Percentiles rank a stretch among this genome's conserved stretches.
phyloP scores from a whole-genome alignment of 441 rosid genomes.

The Eutrema salsugineum region DNA sequence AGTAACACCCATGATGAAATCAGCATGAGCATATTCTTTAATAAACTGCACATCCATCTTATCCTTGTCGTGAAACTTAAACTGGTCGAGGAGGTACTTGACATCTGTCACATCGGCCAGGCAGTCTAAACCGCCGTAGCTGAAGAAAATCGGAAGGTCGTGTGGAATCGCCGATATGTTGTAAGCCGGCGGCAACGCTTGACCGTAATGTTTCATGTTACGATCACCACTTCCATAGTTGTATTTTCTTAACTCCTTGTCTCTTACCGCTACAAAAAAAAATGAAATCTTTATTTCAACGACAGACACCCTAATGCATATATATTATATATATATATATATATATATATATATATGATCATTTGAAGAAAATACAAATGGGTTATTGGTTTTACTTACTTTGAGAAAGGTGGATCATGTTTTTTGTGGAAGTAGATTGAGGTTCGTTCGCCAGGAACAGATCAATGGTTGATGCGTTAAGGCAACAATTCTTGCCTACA shows the following conservation, averaged over 20 bases:
- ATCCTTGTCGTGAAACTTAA: constrained; percentile 64
- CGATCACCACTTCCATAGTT: constrained; percentile 46
- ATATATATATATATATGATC: too few relatives aligned
- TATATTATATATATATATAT: too few relatives aligned
- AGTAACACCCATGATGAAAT: constrained; percentile 81
- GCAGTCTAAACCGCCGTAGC: constrained; percentile 75
- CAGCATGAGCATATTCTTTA: constrained; percentile 74
- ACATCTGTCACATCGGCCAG: constrained; percentile 67
- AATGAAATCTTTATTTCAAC: not conserved
- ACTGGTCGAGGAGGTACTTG: constrained; percentile 45
- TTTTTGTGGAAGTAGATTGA: constrained; percentile 80
- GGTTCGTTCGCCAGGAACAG: constrained; percentile 67
- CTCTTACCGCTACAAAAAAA: constrained; percentile 55
- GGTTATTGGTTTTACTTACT: constrained; percentile 40
- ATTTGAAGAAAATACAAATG: not conserved
- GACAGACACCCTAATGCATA: too few relatives aligned
- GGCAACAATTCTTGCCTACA: constrained; percentile 79
- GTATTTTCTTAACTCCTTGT: constrained; percentile 58
- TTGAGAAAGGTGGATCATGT: constrained; percentile 88
- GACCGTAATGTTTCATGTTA: constrained; percentile 67
- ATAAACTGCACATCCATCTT: constrained; percentile 61
- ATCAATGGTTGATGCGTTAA: constrained; percentile 64
- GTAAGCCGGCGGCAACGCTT: constrained; percentile 55
- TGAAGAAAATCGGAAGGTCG: constrained; percentile 63
- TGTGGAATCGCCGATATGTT: constrained; percentile 77